These are phyloP conservation scores for Aspergillus melleus DNA, from an alignment of 2,329 filamentous ascomycete genomes.

Conservation along the genomic window DNA sequence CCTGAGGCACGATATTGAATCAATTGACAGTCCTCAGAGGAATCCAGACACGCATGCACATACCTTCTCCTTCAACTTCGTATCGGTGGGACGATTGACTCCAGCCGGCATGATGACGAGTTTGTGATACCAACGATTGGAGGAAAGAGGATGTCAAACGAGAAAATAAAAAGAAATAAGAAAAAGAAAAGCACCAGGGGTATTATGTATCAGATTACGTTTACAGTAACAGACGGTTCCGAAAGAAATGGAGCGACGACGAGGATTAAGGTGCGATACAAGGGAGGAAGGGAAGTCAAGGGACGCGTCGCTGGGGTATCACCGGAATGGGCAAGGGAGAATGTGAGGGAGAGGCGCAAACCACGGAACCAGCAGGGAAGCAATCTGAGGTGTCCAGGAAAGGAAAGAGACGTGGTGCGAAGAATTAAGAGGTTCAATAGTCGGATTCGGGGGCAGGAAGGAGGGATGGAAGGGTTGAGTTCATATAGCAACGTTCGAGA, in stretches of 20 bases:
- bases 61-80: constrained; percentile 72
- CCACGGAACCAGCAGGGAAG: neutral
- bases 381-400: neutral
- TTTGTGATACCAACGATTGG: neutral
- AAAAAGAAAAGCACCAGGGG: neutral
- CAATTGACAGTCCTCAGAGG: neutral
- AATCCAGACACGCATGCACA: constrained; percentile 1
- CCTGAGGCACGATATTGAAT: constrained; percentile 29
- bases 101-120: constrained; percentile 30
- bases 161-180: neutral
- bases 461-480: neutral
- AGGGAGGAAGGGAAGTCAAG: constrained; percentile 6
- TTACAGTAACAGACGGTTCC: neutral
- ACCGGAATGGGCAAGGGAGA: constrained; percentile 14
- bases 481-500: neutral
- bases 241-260: neutral
- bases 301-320: constrained; percentile 24
- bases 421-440: neutral
- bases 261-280: neutral
- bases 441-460: no score
- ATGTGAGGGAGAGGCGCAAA: neutral
- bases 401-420: neutral
- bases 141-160: neutral
- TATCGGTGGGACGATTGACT: constrained; percentile 73
- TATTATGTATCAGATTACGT: neutral